These are phyloP conservation scores for Gautieria morchelliformis DNA, from an alignment of 768 basidiomycete species.

Conservation along the genomic window DNA sequence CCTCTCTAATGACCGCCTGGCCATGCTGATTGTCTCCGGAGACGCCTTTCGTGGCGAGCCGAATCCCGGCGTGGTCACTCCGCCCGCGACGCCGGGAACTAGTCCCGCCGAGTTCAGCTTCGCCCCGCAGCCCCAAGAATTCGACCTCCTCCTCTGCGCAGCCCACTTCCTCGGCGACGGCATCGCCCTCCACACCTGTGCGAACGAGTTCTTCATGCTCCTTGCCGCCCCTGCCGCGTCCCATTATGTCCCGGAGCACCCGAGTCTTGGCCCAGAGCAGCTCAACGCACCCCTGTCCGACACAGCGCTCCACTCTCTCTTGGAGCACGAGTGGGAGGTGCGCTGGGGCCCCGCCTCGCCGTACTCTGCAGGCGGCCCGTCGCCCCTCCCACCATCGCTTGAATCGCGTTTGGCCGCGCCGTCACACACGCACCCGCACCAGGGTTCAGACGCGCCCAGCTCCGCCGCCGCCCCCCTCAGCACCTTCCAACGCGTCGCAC, in stretches of 20 bases:
- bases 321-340: constrained; percentile 11
- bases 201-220: constrained; percentile 68
- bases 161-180: constrained; percentile 83
- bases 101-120: neutral
- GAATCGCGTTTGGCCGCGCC: constrained; percentile 40
- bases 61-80: constrained; percentile 18
- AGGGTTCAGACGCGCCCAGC: constrained; percentile 50
- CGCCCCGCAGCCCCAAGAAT: constrained; percentile 23
- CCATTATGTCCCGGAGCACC: neutral
- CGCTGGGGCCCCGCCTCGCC: neutral
- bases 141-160: constrained; percentile 62
- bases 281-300: constrained; percentile 10
- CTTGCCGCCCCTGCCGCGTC: constrained; percentile 27
- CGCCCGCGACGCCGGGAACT: constrained; percentile 22
- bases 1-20: constrained; percentile 55
- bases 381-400: constrained; percentile 32
- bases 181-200: constrained; percentile 75
- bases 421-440: constrained; percentile 33
- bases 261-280: neutral
- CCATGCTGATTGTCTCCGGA: constrained; percentile 40
- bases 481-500: constrained; percentile 35
- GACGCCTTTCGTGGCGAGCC: neutral
- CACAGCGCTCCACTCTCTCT: constrained; percentile 26
- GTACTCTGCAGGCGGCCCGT: constrained; percentile 12
- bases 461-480: constrained; percentile 23